Evolutionary conservation across 495 filamentous ascomycete genomes (phyloP).

Genomic region (Acidomyces sp.): DNA sequence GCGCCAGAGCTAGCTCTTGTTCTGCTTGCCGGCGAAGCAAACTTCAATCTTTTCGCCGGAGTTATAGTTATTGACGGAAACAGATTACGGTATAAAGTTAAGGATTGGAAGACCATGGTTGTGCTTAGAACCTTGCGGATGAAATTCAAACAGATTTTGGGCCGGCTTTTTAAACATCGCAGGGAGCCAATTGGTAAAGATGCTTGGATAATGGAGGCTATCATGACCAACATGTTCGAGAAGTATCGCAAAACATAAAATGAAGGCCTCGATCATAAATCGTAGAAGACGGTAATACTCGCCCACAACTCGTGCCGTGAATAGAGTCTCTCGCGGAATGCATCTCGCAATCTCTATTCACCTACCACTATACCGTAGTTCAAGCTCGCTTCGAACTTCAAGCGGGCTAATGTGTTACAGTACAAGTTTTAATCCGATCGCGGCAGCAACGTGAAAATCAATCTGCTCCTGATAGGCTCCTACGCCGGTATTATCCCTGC

Average conservation of each 20-base stretch:
- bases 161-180: constrained; percentile 60
- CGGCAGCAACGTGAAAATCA: no score
- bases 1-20: constrained; percentile 71
- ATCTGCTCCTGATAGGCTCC: no score
- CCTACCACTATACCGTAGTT: no score
- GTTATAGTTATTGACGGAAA: constrained; percentile 76
- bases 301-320: no score
- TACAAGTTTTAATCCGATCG: no score
- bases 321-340: no score
- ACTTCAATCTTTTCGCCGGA: constrained; percentile 77
- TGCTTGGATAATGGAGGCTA: constrained; percentile 63
- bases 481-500: no score
- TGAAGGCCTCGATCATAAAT: no score
- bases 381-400: no score
- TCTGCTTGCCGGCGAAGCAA: constrained; percentile 72
- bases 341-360: no score
- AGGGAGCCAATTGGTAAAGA: constrained; percentile 49
- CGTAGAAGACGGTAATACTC: no score
- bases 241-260: constrained; percentile 2
- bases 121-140: constrained; percentile 64
- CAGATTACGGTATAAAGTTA: constrained; percentile 68
- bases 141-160: constrained; percentile 57
- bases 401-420: no score
- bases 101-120: constrained; percentile 84
- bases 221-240: constrained; percentile 32